phyloP scores from a whole-genome alignment of 2,329 filamentous ascomycete species.

The Chrysoporthe cubensis region DNA sequence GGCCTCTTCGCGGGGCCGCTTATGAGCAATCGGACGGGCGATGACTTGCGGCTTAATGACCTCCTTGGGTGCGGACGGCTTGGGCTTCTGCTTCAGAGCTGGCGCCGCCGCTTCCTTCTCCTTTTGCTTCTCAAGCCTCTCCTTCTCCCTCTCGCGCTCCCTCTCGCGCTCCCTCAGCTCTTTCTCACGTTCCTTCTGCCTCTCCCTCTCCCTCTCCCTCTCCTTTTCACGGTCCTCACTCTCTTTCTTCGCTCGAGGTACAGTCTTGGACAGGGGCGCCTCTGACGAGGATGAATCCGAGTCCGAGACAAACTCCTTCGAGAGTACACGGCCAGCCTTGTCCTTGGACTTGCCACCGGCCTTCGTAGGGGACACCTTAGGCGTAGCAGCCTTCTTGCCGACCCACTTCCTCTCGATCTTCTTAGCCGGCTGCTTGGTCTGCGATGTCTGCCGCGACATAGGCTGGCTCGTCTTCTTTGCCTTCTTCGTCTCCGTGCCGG shows the following conservation, averaged over 20 bases:
- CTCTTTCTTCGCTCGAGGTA: constrained; percentile 33
- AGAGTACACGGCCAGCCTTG: constrained; percentile 52
- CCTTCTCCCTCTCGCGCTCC: constrained; percentile 31
- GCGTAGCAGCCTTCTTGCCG: constrained; percentile 44
- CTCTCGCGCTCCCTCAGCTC: constrained; percentile 28
- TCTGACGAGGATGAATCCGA: constrained; percentile 60
- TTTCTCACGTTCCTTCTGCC: constrained; percentile 31
- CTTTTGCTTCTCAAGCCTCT: constrained; percentile 33
- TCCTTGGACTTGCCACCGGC: constrained; percentile 36
- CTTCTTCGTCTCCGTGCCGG: constrained; percentile 37
- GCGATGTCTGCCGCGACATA: constrained; percentile 56
- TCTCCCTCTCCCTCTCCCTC: constrained; percentile 19
- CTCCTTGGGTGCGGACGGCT: constrained; percentile 41
- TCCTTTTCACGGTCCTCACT: constrained; percentile 20
- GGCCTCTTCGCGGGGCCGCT: constrained; percentile 55
- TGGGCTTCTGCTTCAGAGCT: constrained; percentile 41
- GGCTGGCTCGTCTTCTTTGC: constrained; percentile 44
- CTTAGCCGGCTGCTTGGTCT: constrained; percentile 55
- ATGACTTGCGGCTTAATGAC: constrained; percentile 36
- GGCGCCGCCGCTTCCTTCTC: constrained; percentile 31
- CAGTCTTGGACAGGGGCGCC: constrained; percentile 45
- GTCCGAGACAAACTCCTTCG: constrained; percentile 60
- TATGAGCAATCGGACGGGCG: constrained; percentile 42
- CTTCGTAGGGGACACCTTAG: constrained; percentile 50
- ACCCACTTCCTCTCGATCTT: constrained; percentile 61